Evolutionary conservation across 2,329 filamentous ascomycete genomes (phyloP).

Genomic region (Cordyceps javanica): DNA sequence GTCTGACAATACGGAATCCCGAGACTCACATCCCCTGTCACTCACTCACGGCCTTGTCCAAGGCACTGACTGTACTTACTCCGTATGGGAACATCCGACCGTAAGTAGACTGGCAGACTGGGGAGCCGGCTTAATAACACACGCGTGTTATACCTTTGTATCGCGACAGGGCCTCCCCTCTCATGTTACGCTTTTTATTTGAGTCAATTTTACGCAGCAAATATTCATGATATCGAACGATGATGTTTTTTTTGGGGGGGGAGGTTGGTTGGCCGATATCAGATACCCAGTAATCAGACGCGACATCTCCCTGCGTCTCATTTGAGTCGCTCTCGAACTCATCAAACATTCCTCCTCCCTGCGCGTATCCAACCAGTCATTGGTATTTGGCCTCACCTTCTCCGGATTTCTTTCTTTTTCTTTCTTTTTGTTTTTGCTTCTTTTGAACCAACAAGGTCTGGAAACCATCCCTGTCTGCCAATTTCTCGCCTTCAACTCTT

Average conservation of each 20-base stretch:
- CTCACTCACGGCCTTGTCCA: too few species aligned
- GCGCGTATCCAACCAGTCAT: too few species aligned
- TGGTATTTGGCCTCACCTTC: neutral
- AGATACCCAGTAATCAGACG: too few species aligned
- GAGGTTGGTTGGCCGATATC: too few species aligned
- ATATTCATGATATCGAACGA: neutral
- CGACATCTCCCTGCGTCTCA: too few species aligned
- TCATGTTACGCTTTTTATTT: neutral
- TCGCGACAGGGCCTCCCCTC: neutral
- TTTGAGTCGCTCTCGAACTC: neutral
- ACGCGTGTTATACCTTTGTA: neutral
- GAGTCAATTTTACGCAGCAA: neutral
- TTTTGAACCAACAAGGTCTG: neutral
- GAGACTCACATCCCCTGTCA: neutral
- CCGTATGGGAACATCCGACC: too few species aligned
- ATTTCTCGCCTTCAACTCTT: neutral
- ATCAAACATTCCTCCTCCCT: neutral
- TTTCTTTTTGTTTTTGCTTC: neutral
- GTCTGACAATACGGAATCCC: neutral
- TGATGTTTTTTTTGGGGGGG: too few species aligned
- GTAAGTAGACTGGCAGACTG: too few species aligned
- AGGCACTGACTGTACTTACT: neutral
- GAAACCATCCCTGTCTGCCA: neutral
- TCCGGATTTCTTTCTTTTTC: neutral
- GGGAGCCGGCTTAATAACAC: neutral